phyloP scores from a whole-genome alignment of 257 asterid genomes.

The Dorcoceras hygrometricum region DNA sequence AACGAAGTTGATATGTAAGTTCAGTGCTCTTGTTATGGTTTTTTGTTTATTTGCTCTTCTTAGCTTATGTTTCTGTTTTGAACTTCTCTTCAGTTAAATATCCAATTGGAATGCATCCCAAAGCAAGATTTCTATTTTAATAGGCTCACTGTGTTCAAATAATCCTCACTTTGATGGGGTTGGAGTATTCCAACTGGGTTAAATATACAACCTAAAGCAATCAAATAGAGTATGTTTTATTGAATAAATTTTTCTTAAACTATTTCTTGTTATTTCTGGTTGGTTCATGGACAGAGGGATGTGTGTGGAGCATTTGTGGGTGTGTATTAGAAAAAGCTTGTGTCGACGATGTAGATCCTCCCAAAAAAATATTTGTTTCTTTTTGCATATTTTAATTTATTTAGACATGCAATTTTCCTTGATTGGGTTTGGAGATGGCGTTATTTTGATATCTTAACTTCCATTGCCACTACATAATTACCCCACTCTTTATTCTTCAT shows the following conservation, averaged over 20 bases:
- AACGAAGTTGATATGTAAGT: conserved; percentile 98
- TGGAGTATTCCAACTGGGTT: background rate
- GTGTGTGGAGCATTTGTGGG: background rate
- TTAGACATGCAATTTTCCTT: background rate
- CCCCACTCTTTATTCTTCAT: background rate
- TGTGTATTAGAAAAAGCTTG: background rate
- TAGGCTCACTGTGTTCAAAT: conserved; percentile 2
- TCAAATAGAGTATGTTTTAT: background rate
- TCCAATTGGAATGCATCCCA: conserved; percentile 8
- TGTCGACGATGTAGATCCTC: background rate
- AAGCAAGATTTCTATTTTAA: conserved; percentile 7
- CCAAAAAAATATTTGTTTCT: background rate
- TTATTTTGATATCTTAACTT: conserved; percentile 10
- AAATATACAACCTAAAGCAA: conserved; percentile 6
- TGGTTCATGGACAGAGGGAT: conserved; percentile 3
- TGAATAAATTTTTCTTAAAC: background rate
- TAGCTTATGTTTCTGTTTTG: conserved; percentile 7
- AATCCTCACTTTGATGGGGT: conserved; percentile 14
- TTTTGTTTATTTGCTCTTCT: conserved; percentile 7
- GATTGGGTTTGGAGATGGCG: conserved; percentile 1
- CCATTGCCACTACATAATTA: background rate
- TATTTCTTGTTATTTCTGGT: background rate
- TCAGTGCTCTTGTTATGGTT: conserved; percentile 13
- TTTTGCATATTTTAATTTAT: conserved; percentile 1
- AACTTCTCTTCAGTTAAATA: conserved; percentile 10